These are phyloP conservation scores for Thermomyces lanuginosus DNA, from an alignment of 2,329 filamentous ascomycete genomes.

Conservation along the genomic window DNA sequence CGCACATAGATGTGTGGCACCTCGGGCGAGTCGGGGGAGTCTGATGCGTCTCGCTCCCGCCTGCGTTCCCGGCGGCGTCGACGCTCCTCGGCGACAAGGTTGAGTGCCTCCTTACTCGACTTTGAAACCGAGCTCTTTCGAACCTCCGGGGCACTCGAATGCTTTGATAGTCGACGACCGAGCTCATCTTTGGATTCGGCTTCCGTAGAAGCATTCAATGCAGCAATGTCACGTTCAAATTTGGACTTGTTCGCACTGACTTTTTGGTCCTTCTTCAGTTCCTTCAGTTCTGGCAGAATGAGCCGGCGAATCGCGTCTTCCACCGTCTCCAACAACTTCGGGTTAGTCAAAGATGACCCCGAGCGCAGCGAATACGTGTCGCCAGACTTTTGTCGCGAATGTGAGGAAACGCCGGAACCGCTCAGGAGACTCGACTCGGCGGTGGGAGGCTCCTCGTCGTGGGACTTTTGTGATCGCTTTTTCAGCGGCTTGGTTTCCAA, in stretches of 20 bases:
- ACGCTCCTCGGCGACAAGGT: slow-evolving; percentile 35
- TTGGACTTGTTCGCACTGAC: slow-evolving; percentile 54
- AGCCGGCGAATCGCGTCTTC: slow-evolving; percentile 83
- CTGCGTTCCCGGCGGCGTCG: slow-evolving; percentile 37
- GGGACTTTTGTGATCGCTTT: slow-evolving; percentile 34
- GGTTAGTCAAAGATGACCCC: slow-evolving; percentile 74
- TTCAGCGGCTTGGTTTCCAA: slow-evolving; percentile 30
- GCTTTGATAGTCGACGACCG: slow-evolving; percentile 41
- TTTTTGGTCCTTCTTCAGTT: slow-evolving; percentile 78
- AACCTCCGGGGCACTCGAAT: slow-evolving; percentile 44
- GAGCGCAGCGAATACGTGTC: slow-evolving; percentile 45
- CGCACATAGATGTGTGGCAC: slow-evolving; percentile 30
- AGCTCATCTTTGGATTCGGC: slow-evolving; percentile 41
- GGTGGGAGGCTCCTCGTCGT: slow-evolving; percentile 38
- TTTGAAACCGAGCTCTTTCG: slow-evolving; percentile 43
- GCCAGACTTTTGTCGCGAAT: slow-evolving; percentile 38
- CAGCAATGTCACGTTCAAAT: slow-evolving; percentile 48
- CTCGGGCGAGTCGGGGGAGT: slow-evolving; percentile 32
- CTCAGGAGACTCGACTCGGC: slow-evolving; percentile 48
- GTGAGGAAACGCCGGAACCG: slow-evolving; percentile 36
- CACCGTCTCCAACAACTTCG: slow-evolving; percentile 75
- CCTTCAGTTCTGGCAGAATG: slow-evolving; percentile 80
- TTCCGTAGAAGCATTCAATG: slow-evolving; percentile 44
- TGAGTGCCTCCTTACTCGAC: slow-evolving; percentile 41
- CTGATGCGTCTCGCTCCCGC: slow-evolving; percentile 36